Evolutionary conservation across 2,329 filamentous ascomycete genomes (phyloP), one percentile per base, ranked within the genome.

Genomic region (Verticillium longisporum): DNA sequence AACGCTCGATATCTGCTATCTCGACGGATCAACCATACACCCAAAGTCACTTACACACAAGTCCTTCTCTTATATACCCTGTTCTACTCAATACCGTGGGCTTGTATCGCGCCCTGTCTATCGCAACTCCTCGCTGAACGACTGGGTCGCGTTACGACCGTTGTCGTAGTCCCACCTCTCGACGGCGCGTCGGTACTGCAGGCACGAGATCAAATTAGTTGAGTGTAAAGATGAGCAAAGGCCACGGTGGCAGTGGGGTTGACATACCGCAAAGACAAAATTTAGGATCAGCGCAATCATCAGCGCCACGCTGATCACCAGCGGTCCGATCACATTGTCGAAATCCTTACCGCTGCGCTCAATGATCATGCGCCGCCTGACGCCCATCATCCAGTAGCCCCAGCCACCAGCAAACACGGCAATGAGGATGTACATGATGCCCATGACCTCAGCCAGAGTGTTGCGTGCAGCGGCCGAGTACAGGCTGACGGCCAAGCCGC

Each of bases 311-410:
- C 91, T 95, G 54, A 98, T 88, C 9, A 96, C 82, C 60, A 97
- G 76, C 1, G 95, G 95, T 0, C 95, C 95, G 62, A 91, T 75
- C 69, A 94, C 79, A 68, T 92, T 95, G 74, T 99, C 94, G 74
- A 99, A 96, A 68, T 98, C 93, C 74, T 89, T 94, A 10, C 92
- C 92, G 70, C 92, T 97, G 65, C 95, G 81, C 73, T 91, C 86
- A 45, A 89, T 74, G 70, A 99, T 99, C 82, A 98, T 87, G 60
- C 79, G 83, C 62, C 88, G 83, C 37, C 95, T 83, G 71, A 83
- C 85, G 69, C 88, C 86, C 70, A 96, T 89, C 79, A 96, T 90
- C 62, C 80, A 84, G 74, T 92, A 97, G 2, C 95, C 95, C 95
- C 95, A 99, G 1, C 80, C 78, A 0, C 90, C 91, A 0, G 92